Evolutionary conservation across 2,329 filamentous ascomycete species (phyloP).

Genomic region (Exophiala bonariae): DNA sequence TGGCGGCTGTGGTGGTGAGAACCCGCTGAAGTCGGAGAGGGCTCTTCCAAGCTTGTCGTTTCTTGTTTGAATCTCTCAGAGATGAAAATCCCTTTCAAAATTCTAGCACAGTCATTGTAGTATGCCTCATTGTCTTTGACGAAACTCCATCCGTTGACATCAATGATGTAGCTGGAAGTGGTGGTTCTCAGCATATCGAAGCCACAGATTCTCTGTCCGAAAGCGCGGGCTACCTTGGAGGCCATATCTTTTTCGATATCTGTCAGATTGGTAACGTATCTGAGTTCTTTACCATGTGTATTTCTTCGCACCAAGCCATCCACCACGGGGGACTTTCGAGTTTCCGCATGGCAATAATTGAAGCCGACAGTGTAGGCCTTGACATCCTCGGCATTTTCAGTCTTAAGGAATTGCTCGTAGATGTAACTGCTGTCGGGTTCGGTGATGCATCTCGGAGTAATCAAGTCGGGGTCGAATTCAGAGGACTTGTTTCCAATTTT

Average conservation of each 20-base stretch:
- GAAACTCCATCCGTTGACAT: conserved; percentile 99
- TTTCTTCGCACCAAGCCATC: conserved; percentile 95
- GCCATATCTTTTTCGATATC: conserved; percentile 83
- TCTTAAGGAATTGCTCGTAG: conserved; percentile 94
- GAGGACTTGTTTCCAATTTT: conserved; percentile 99
- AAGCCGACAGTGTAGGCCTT: conserved; percentile 97
- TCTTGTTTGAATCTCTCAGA: conserved; percentile 63
- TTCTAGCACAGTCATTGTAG: conserved; percentile 85
- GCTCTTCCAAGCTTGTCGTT: conserved; percentile 34
- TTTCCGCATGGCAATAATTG: conserved; percentile 93
- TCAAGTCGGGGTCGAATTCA: conserved; percentile 79
- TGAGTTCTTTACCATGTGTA: conserved; percentile 93
- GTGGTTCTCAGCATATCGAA: conserved; percentile 89
- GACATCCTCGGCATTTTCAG: conserved; percentile 96
- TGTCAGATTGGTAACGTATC: conserved; percentile 85
- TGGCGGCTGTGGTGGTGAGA: conserved; percentile 34
- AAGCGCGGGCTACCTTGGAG: conserved; percentile 83
- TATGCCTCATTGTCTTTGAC: conserved; percentile 99
- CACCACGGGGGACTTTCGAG: conserved; percentile 93
- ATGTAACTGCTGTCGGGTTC: conserved; percentile 84
- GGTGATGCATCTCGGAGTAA: conserved; percentile 74
- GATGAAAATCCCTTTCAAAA: conserved; percentile 84
- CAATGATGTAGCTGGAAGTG: conserved; percentile 93
- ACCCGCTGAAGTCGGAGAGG: conserved; percentile 32
- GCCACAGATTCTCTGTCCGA: conserved; percentile 92